phyloP scores from a whole-genome alignment of 345 rosid genomes.

The Corymbia maculata region DNA sequence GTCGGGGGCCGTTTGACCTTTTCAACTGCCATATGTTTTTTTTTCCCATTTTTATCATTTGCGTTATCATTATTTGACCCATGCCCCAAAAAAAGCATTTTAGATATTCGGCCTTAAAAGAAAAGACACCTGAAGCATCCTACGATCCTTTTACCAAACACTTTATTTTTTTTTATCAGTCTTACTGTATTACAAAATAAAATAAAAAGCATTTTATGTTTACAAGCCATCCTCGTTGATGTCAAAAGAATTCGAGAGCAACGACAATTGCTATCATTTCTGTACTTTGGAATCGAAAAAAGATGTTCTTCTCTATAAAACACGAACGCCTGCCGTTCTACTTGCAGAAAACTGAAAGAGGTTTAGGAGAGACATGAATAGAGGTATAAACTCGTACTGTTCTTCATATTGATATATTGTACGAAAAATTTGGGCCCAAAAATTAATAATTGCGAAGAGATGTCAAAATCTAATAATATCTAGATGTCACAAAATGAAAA shows the following conservation, averaged over 20 bases:
- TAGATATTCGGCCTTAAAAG: neutral
- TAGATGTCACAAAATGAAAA: neutral
- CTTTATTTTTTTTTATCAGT: neutral
- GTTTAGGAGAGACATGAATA: neutral
- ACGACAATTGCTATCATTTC: neutral
- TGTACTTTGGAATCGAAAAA: neutral
- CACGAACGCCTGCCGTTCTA: neutral
- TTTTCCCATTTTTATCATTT: neutral
- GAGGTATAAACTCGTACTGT: neutral
- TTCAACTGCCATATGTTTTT: neutral
- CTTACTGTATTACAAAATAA: too few relatives aligned
- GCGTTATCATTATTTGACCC: neutral
- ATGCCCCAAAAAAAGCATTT: neutral
- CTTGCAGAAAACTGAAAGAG: neutral
- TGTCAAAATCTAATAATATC: neutral
- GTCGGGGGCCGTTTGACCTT: neutral
- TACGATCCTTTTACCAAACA: neutral
- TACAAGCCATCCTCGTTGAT: neutral
- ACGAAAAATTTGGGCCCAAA: neutral
- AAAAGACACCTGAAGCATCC: neutral
- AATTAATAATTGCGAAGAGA: neutral
- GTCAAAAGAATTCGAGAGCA: neutral
- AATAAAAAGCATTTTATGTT: neutral
- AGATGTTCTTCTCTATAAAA: neutral
- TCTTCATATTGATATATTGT: neutral